Percentiles rank a stretch among this genome's conserved stretches.
Conservation (phyloP, 2,329 filamentous ascomycete species). For the Zymoseptoria brevis region DNA sequence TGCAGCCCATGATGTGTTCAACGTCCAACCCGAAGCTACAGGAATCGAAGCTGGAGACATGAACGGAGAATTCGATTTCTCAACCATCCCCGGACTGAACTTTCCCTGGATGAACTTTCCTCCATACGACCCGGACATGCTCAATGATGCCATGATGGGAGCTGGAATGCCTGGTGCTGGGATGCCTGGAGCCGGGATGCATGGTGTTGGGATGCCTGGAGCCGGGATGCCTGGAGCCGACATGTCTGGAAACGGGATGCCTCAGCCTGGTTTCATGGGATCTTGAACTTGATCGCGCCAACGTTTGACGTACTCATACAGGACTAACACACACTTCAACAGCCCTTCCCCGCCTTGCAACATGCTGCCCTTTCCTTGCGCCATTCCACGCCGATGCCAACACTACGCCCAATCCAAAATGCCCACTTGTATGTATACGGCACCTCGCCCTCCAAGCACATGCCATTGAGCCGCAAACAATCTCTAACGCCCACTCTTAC, state of each 20-base stretch:
- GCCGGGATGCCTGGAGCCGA: background rate
- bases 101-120: conserved; percentile 20
- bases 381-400: background rate
- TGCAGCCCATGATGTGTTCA: conserved; percentile 59
- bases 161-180: no score
- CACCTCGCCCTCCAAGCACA: background rate
- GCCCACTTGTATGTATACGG: background rate
- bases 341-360: background rate
- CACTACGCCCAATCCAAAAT: background rate
- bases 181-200: no score
- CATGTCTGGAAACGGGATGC: background rate
- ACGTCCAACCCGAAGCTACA: conserved; percentile 4
- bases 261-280: background rate
- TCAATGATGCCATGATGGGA: background rate
- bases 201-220: background rate
- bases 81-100: conserved; percentile 2
- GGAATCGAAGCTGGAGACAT: conserved; percentile 5
- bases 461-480: background rate
- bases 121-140: conserved; percentile 12
- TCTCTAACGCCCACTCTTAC: background rate
- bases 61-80: conserved; percentile 10
- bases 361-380: background rate
- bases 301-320: background rate
- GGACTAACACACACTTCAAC: background rate
- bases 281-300: background rate